phyloP scores from a whole-genome alignment of 1,284 basidiomycete genomes.

The Sutorius eximius region DNA sequence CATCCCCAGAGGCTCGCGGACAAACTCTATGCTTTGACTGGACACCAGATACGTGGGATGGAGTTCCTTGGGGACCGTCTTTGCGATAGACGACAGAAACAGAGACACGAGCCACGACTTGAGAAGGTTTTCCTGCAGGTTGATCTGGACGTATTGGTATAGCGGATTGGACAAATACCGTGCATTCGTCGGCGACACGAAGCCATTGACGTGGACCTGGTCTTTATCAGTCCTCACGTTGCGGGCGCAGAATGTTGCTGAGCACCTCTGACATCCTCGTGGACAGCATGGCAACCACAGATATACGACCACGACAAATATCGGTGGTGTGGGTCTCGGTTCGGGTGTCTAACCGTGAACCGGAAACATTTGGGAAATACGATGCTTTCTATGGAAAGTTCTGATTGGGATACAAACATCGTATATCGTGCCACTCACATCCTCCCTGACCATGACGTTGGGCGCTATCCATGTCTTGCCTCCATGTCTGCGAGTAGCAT shows the following conservation, averaged over 20 bases:
- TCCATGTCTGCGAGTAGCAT: slow-evolving; percentile 78
- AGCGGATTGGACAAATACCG: slow-evolving; percentile 61
- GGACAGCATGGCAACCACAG: slow-evolving; percentile 77
- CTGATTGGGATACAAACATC: slow-evolving; percentile 5
- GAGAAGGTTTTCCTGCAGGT: slow-evolving; percentile 87
- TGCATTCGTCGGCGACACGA: slow-evolving; percentile 63
- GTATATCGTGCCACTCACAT: slow-evolving; percentile 54
- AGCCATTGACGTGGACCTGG: slow-evolving; percentile 81
- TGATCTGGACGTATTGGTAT: slow-evolving; percentile 87
- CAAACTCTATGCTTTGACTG: slow-evolving; percentile 74
- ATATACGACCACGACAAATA: slow-evolving; percentile 74
- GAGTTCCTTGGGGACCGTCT: slow-evolving; percentile 59
- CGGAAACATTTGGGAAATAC: slow-evolving; percentile 89
- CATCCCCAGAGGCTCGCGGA: slow-evolving; percentile 83
- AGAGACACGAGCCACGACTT: slow-evolving; percentile 88
- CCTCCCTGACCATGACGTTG: slow-evolving; percentile 82
- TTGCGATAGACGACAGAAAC: slow-evolving; percentile 75
- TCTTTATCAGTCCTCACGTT: slow-evolving; percentile 5
- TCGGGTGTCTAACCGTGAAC: slow-evolving; percentile 62
- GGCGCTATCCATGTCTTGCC: slow-evolving; percentile 97
- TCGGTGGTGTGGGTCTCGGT: slow-evolving; percentile 73
- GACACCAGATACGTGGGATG: slow-evolving; percentile 84
- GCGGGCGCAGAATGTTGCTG: neutral
- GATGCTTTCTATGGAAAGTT: slow-evolving; percentile 66
- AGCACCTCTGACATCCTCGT: slow-evolving; percentile 85